Conservation (phyloP, 352 stramenopile genomes). For the Phytophthora sp. region DNA sequence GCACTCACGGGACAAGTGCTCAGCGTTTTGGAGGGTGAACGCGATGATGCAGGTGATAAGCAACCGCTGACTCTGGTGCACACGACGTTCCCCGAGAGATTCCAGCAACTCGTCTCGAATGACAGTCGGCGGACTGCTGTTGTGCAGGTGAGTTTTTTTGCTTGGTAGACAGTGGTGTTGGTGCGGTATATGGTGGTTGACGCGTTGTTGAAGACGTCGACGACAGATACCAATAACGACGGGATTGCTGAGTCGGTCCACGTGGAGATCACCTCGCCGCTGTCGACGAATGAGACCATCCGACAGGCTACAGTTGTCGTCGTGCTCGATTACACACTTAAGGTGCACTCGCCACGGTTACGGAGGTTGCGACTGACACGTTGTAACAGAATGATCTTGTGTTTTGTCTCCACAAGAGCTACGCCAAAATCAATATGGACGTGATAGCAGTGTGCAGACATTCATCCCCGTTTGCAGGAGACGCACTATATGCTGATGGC, state of each 20-base stretch:
- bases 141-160: slow-evolving; percentile 43
- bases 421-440: slow-evolving; percentile 74
- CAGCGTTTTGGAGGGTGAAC: slow-evolving; percentile 61
- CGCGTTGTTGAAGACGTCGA: slow-evolving; percentile 39
- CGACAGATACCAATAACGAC: slow-evolving; percentile 57
- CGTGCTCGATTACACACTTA: slow-evolving; percentile 68
- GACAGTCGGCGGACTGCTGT: slow-evolving; percentile 38
- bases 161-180: neutral
- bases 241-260: slow-evolving; percentile 56
- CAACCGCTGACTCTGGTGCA: slow-evolving; percentile 44
- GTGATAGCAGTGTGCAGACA: slow-evolving; percentile 46
- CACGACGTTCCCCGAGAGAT: slow-evolving; percentile 45
- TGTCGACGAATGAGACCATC: slow-evolving; percentile 55
- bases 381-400: neutral
- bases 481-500: slow-evolving; percentile 54
- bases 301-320: slow-evolving; percentile 51
- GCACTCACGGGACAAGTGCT: slow-evolving; percentile 68
- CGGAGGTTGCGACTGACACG: neutral
- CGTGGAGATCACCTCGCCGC: slow-evolving; percentile 52
- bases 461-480: slow-evolving; percentile 42
- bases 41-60: neutral
- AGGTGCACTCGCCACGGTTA: slow-evolving; percentile 20
- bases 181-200: neutral
- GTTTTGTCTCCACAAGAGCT: slow-evolving; percentile 22
- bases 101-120: slow-evolving; percentile 53